phyloP scores from a whole-genome alignment of 2,329 filamentous ascomycete species.

The Aspergillus alliaceus region DNA sequence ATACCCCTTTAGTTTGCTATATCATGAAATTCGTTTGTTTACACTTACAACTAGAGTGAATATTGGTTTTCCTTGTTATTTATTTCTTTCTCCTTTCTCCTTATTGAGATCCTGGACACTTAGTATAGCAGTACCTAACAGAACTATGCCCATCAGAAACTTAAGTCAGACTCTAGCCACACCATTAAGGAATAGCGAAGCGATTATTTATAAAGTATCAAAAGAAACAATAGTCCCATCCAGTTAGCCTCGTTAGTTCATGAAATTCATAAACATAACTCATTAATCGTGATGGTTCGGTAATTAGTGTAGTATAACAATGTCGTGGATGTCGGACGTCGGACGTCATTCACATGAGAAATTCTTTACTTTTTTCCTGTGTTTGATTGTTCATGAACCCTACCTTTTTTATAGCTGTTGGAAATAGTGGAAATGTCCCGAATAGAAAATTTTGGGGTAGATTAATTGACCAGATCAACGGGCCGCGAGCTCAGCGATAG shows the following conservation, averaged over 20 bases:
- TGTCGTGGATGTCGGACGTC: neutral
- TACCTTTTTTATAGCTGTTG: neutral
- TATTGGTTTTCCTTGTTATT: neutral
- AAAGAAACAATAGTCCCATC: neutral
- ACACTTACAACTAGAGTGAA: neutral
- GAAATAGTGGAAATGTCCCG: conserved; percentile 5
- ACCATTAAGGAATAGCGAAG: neutral
- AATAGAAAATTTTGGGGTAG: conserved; percentile 15
- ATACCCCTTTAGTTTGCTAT: conserved; percentile 9
- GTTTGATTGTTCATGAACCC: neutral
- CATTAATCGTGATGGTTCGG: conserved; percentile 5
- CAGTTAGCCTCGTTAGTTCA: neutral
- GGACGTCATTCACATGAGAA: neutral
- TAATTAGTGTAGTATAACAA: conserved; percentile 1
- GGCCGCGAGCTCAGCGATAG: conserved; percentile 30
- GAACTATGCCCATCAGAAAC: neutral
- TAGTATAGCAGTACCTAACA: neutral
- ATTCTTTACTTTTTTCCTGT: neutral
- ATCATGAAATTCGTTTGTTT: neutral
- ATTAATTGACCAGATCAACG: neutral
- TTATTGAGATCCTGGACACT: neutral
- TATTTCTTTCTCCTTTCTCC: neutral
- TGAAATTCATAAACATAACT: conserved; percentile 6
- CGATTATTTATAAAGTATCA: neutral
- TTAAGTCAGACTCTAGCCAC: neutral